Evolutionary conservation across 345 rosid species (phyloP).

Genomic region (Alliaria petiolata): DNA sequence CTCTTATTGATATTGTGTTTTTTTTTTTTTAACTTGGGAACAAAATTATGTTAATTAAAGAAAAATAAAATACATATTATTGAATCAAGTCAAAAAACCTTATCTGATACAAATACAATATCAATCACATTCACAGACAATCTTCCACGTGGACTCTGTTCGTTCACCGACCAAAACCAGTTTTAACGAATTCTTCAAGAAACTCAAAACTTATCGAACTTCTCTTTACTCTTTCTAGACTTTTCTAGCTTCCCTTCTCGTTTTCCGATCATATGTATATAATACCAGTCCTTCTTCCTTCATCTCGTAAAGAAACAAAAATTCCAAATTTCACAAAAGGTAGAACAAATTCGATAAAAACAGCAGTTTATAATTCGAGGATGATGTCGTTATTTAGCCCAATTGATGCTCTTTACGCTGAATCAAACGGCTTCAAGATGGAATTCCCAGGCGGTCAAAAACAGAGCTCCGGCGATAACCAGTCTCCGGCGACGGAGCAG

Average conservation of each 20-base stretch:
- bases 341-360: not conserved
- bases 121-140: not conserved
- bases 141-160: slow-evolving; percentile 10
- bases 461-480: not conserved
- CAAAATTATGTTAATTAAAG: not conserved
- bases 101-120: not conserved
- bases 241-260: slow-evolving; percentile 20
- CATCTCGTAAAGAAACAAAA: slow-evolving; percentile 8
- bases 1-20: not conserved
- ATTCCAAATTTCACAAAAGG: not conserved
- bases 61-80: not conserved
- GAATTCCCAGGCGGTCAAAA: slow-evolving; percentile 9
- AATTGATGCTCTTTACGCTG: slow-evolving; percentile 43
- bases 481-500: not conserved
- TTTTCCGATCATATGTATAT: not conserved
- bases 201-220: slow-evolving; percentile 18
- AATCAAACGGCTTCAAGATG: slow-evolving; percentile 34
- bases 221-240: slow-evolving; percentile 17
- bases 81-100: not conserved
- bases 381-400: slow-evolving; percentile 59
- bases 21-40: not conserved
- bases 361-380: not conserved
- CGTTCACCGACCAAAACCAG: slow-evolving; percentile 17
- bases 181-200: slow-evolving; percentile 8
- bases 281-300: not conserved